Conservation (phyloP, 1,284 basidiomycete species). For the Ceratobasidium sp. region DNA sequence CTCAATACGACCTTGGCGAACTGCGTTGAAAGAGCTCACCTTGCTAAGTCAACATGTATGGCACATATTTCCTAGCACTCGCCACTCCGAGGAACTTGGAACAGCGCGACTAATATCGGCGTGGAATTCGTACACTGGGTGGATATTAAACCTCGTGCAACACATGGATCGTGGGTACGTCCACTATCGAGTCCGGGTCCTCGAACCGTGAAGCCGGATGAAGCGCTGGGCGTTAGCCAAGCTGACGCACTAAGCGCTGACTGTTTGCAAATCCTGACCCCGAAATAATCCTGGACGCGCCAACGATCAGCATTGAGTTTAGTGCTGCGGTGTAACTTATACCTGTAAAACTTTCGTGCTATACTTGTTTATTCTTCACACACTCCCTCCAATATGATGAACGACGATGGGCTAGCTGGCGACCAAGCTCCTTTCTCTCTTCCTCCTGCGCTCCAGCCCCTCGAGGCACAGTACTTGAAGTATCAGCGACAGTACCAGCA, state of each 20-base stretch:
- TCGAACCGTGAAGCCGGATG: background rate
- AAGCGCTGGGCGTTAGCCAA: slow-evolving; percentile 2
- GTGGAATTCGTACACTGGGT: background rate
- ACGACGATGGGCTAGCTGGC: slow-evolving; percentile 32
- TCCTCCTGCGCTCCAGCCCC: slow-evolving; percentile 46
- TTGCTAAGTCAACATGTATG: background rate
- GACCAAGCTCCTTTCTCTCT: slow-evolving; percentile 37
- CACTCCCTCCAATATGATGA: slow-evolving; percentile 41
- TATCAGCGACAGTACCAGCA: slow-evolving; percentile 77
- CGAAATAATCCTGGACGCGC: slow-evolving; percentile 31
- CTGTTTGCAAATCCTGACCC: slow-evolving; percentile 20
- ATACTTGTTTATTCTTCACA: slow-evolving; percentile 11
- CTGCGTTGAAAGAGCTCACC: background rate
- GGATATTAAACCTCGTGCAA: background rate
- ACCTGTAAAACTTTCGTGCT: slow-evolving; percentile 12
- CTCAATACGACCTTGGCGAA: background rate
- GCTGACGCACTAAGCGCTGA: background rate
- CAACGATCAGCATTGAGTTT: slow-evolving; percentile 34
- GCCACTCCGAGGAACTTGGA: background rate
- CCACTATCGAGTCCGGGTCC: background rate
- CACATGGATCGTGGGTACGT: background rate
- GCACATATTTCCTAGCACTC: background rate
- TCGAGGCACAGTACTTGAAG: slow-evolving; percentile 46
- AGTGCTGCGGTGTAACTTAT: slow-evolving; percentile 34
- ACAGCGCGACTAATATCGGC: background rate